phyloP scores from a whole-genome alignment of 2,329 filamentous ascomycete species.

The Nemania serpens region DNA sequence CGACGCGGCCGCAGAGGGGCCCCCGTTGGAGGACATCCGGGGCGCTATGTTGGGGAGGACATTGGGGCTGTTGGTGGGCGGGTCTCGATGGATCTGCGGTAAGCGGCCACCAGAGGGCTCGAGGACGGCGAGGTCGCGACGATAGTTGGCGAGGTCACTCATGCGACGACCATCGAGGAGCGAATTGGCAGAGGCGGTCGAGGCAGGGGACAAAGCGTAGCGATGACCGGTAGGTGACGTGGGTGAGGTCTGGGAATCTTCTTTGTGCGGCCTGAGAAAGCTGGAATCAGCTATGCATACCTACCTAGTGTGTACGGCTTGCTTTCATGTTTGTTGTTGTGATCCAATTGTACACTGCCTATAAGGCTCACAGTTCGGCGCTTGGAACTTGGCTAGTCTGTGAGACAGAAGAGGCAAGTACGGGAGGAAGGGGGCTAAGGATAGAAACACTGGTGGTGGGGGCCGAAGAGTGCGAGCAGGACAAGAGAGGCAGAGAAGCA shows the following conservation, averaged over 20 bases:
- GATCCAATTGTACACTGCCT: neutral
- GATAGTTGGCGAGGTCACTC: conserved; percentile 70
- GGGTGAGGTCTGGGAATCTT: conserved; percentile 56
- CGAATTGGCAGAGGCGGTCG: conserved; percentile 52
- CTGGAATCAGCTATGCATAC: conserved; percentile 38
- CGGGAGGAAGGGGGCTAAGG: neutral
- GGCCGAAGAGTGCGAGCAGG: conserved; percentile 9
- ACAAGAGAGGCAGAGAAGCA: neutral
- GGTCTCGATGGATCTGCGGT: conserved; percentile 63
- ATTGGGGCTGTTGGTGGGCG: conserved; percentile 60
- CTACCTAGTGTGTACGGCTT: neutral
- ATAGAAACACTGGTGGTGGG: conserved; percentile 1
- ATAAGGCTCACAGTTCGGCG: neutral
- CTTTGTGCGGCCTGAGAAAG: conserved; percentile 45
- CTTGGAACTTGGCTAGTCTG: neutral
- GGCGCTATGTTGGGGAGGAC: conserved; percentile 60
- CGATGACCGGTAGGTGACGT: conserved; percentile 51
- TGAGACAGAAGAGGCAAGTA: neutral
- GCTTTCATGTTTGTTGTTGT: neutral
- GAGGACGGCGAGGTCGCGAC: conserved; percentile 71
- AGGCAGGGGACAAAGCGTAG: conserved; percentile 48
- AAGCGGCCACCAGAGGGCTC: conserved; percentile 63
- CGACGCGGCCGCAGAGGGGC: conserved; percentile 43
- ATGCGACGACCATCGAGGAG: conserved; percentile 61
- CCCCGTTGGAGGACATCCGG: conserved; percentile 57